Conservation (phyloP, 2,329 filamentous ascomycete species). For the Talaromyces sp. region DNA sequence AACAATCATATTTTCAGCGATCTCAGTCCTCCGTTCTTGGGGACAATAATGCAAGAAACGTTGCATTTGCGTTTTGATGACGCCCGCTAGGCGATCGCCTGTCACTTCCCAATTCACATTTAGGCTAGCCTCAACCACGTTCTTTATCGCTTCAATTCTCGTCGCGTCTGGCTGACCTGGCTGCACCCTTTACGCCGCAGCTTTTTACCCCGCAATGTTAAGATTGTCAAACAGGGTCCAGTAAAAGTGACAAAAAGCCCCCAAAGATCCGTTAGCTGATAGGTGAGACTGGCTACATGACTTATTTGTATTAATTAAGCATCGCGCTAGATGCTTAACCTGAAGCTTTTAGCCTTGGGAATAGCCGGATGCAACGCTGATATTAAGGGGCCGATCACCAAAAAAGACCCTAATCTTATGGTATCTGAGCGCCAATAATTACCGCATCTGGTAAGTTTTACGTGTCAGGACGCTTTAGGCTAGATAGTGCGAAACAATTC, state of each 20-base stretch:
- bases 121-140: neutral
- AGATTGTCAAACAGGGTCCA: neutral
- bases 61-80: neutral
- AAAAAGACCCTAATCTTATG: too few species aligned
- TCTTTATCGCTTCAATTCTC: neutral
- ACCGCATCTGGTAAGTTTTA: neutral
- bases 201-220: neutral
- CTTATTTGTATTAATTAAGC: neutral
- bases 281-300: neutral
- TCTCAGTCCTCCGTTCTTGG: neutral
- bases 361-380: neutral
- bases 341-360: neutral
- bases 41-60: neutral
- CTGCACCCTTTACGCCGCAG: neutral
- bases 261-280: neutral
- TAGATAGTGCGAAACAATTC: neutral
- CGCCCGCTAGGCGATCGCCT: neutral
- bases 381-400: neutral
- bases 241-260: neutral
- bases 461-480: neutral
- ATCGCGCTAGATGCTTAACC: neutral
- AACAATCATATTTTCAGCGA: neutral
- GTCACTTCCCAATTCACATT: neutral
- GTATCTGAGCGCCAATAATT: too few species aligned
- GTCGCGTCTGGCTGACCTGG: neutral